Evolutionary conservation across 306 rosid genomes (phyloP).

Genomic region (Canavalia gladiata): DNA sequence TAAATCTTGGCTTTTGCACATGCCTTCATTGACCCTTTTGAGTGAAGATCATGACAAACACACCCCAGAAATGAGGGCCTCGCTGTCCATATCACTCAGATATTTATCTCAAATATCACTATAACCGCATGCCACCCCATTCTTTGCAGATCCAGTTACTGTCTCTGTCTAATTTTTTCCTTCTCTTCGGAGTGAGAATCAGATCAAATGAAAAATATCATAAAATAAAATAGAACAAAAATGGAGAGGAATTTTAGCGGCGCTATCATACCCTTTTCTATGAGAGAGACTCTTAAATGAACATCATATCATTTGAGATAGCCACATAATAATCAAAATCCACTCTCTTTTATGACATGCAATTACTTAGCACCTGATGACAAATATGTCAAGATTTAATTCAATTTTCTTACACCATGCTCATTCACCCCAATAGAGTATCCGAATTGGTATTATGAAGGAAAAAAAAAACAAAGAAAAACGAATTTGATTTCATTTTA

Average conservation of each 20-base stretch:
- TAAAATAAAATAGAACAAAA: too few species aligned
- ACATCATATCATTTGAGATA: slow-evolving; percentile 31
- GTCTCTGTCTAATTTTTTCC: slow-evolving; percentile 34
- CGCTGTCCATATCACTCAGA: slow-evolving; percentile 71
- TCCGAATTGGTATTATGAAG: too few species aligned
- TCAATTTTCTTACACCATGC: neutral
- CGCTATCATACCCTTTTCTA: slow-evolving; percentile 9
- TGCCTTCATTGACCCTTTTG: slow-evolving; percentile 59
- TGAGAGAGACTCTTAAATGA: slow-evolving; percentile 46
- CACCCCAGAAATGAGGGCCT: slow-evolving; percentile 52
- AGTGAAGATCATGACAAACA: slow-evolving; percentile 70
- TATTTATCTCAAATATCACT: slow-evolving; percentile 56
- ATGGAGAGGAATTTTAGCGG: too few species aligned
- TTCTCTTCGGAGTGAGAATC: neutral
- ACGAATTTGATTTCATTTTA: too few species aligned
- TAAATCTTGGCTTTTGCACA: slow-evolving; percentile 86
- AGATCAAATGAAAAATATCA: too few species aligned
- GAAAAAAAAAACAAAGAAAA: too few species aligned
- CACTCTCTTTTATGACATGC: neutral
- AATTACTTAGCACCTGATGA: slow-evolving; percentile 31
- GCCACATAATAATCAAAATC: neutral
- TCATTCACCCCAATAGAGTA: too few species aligned
- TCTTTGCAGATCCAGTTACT: slow-evolving; percentile 40
- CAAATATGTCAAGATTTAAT: slow-evolving; percentile 18
- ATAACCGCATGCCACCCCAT: slow-evolving; percentile 51